Percentiles rank a stretch among this genome's conserved stretches.
These are phyloP conservation scores for Candida alai DNA, from an alignment of 805 yeast genomes.

Conservation along the genomic window DNA sequence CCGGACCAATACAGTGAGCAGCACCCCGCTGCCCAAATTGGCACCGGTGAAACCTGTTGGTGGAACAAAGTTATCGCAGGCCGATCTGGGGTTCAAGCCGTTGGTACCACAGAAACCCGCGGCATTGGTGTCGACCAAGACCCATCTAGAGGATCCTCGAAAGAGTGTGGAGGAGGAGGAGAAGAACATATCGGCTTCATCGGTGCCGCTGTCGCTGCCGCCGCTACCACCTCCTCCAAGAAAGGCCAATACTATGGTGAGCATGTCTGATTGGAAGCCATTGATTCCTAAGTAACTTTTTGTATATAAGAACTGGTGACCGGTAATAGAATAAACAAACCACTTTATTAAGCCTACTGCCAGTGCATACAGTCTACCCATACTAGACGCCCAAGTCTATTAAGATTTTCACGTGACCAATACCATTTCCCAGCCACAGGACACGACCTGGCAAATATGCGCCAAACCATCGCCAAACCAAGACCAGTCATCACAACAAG, in stretches of 20 bases:
- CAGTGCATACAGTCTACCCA: too few relatives aligned
- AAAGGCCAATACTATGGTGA: slow-evolving; percentile 9
- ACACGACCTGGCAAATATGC: too few relatives aligned
- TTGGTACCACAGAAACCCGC: slow-evolving; percentile 35
- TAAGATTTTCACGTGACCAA: too few relatives aligned
- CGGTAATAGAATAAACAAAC: too few relatives aligned
- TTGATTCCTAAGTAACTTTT: slow-evolving; percentile 46
- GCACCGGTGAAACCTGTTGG: slow-evolving; percentile 25
- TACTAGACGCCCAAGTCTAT: too few relatives aligned
- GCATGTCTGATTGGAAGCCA: slow-evolving; percentile 51
- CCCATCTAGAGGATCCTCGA: slow-evolving; percentile 1
- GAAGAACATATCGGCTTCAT: slow-evolving; percentile 8
- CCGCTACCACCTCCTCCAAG: slow-evolving; percentile 8
- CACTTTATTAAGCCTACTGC: too few relatives aligned
- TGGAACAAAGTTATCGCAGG: slow-evolving; percentile 1
- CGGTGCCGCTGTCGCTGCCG: slow-evolving; percentile 17
- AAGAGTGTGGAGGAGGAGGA: slow-evolving; percentile 3
- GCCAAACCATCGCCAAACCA: too few relatives aligned
- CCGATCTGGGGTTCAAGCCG: slow-evolving; percentile 19
- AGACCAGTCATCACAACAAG: background rate
- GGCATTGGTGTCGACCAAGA: slow-evolving; percentile 17
- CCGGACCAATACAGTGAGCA: slow-evolving; percentile 27
- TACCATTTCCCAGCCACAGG: too few relatives aligned
- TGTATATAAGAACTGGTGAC: too few relatives aligned
- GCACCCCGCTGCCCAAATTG: slow-evolving; percentile 17